phyloP scores from a whole-genome alignment of 2,329 filamentous ascomycete genomes.

The Trichophyton benhamiae region DNA sequence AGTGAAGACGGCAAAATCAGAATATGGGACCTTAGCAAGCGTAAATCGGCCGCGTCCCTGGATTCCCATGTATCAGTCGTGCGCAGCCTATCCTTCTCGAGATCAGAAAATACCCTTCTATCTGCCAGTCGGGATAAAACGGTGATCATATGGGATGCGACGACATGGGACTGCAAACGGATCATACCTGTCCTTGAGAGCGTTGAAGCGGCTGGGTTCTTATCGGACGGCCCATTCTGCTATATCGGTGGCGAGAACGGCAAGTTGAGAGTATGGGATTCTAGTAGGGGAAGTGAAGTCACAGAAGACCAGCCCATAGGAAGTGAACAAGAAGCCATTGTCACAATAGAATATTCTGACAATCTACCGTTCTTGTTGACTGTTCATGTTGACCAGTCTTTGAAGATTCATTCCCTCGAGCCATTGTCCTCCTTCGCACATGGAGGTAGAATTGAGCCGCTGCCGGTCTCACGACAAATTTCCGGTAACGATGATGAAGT shows the following conservation, averaged over 20 bases:
- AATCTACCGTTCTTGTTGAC: constrained; percentile 61
- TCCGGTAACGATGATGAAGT: constrained; percentile 97
- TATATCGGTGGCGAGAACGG: constrained; percentile 81
- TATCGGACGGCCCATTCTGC: constrained; percentile 56
- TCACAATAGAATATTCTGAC: constrained; percentile 56
- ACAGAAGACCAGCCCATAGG: constrained; percentile 58
- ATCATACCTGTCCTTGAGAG: constrained; percentile 76
- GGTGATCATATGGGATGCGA: constrained; percentile 78
- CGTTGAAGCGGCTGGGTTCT: constrained; percentile 71
- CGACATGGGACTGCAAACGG: constrained; percentile 68
- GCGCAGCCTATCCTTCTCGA: constrained; percentile 71
- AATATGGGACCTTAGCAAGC: constrained; percentile 82
- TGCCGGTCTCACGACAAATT: constrained; percentile 59
- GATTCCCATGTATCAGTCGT: constrained; percentile 94
- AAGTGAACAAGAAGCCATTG: constrained; percentile 53
- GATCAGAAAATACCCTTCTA: constrained; percentile 60
- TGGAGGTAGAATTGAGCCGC: constrained; percentile 41
- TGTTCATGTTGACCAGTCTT: constrained; percentile 77
- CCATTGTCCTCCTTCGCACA: constrained; percentile 25
- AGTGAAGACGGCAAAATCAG: constrained; percentile 88
- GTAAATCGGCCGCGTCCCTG: constrained; percentile 60
- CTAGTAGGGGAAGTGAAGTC: constrained; percentile 62
- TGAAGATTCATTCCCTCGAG: constrained; percentile 56
- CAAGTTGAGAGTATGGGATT: constrained; percentile 70
- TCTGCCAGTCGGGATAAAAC: constrained; percentile 89